Evolutionary conservation across 164 flowering plant species (phyloP).

Genomic region (Platanus orientalis): DNA sequence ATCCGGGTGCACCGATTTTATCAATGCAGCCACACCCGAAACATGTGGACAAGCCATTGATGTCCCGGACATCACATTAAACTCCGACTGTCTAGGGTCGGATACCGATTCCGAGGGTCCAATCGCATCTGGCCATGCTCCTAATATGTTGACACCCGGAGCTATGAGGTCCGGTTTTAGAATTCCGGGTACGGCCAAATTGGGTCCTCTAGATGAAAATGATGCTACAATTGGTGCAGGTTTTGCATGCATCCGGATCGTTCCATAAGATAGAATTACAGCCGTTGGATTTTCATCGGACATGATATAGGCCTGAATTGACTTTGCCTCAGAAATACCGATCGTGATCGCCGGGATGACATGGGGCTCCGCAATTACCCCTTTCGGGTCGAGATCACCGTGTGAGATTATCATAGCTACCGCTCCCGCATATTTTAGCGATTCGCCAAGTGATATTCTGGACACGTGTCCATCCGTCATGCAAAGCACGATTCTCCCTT

Average conservation of each 20-base stretch:
- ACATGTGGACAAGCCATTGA: constrained; percentile 39
- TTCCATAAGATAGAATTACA: constrained; percentile 5
- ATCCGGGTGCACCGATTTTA: constrained; percentile 19
- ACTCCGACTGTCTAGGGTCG: constrained; percentile 1
- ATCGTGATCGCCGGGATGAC: constrained; percentile 8
- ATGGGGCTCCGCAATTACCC: constrained; percentile 12
- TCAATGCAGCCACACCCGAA: constrained; percentile 22
- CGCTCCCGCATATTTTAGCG: constrained; percentile 12
- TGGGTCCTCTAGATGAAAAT: constrained; percentile 13
- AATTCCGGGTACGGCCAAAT: constrained; percentile 1
- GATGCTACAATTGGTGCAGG: constrained; percentile 14
- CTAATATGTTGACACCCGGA: constrained; percentile 29
- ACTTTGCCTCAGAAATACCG: neutral
- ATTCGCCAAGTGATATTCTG: neutral
- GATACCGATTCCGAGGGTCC: neutral
- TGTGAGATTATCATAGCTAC: constrained; percentile 11
- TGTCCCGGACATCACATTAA: constrained; percentile 25
- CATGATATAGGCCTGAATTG: neutral
- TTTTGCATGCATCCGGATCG: neutral
- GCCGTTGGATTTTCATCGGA: constrained; percentile 11
- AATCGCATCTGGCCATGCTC: constrained; percentile 20
- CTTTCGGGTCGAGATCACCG: constrained; percentile 5
- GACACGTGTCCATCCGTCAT: constrained; percentile 7
- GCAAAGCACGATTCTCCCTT: constrained; percentile 12
- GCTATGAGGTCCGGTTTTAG: constrained; percentile 28